Conservation (phyloP, 129 eudicot species). For the Mikania micrantha region DNA sequence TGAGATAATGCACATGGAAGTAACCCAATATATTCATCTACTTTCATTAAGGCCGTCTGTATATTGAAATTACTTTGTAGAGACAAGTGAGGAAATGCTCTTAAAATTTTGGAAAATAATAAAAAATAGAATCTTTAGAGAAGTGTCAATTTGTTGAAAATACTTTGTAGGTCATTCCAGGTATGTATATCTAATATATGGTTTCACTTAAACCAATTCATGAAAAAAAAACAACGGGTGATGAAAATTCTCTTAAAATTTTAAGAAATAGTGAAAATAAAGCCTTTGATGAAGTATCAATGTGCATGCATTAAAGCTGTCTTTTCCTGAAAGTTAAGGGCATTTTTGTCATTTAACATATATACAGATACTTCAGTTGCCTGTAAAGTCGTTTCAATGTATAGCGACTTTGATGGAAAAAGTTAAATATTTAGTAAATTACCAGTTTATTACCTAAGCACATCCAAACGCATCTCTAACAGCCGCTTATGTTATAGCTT, state of each 20-base stretch:
- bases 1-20: background rate
- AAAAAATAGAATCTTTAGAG: too few species aligned
- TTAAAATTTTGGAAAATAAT: too few species aligned
- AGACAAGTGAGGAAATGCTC: too few species aligned
- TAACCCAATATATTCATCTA: background rate
- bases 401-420: background rate
- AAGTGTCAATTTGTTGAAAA: too few species aligned
- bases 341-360: background rate
- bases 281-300: too few species aligned
- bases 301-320: background rate
- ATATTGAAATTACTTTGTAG: background rate
- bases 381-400: background rate
- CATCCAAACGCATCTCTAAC: background rate
- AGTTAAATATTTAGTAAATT: background rate
- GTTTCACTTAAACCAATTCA: too few species aligned
- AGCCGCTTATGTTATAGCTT: background rate
- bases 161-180: background rate
- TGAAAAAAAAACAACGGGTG: too few species aligned
- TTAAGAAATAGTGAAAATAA: too few species aligned
- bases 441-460: background rate
- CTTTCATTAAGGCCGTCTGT: background rate
- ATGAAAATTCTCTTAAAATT: too few species aligned
- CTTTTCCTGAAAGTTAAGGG: too few species aligned
- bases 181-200: too few species aligned
- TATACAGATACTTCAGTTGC: background rate